Evolutionary conservation across 805 yeast genomes (phyloP).

Genomic region (Cyberlindnera xishuangbannaensis): DNA sequence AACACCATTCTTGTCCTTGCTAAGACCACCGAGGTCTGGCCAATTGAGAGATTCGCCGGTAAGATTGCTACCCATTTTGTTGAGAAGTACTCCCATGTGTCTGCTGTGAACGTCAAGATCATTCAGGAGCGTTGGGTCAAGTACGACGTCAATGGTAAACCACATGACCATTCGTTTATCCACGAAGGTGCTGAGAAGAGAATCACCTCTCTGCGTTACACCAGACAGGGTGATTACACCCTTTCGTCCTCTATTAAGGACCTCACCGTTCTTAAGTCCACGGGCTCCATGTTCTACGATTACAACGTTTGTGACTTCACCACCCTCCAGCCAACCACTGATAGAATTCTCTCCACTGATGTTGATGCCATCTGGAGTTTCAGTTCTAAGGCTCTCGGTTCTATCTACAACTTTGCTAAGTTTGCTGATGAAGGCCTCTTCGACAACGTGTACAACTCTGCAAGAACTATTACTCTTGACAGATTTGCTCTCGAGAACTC

Average conservation of each 20-base stretch:
- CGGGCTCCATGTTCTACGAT: slow-evolving; percentile 91
- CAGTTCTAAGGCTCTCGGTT: slow-evolving; percentile 43
- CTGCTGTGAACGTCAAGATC: slow-evolving; percentile 62
- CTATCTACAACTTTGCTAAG: slow-evolving; percentile 42
- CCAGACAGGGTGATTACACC: slow-evolving; percentile 46
- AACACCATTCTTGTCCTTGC: slow-evolving; percentile 84
- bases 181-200: slow-evolving; percentile 83
- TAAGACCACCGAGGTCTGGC: slow-evolving; percentile 78
- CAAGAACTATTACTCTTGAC: slow-evolving; percentile 64
- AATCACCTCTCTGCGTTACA: slow-evolving; percentile 47
- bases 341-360: slow-evolving; percentile 85
- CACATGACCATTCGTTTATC: slow-evolving; percentile 78
- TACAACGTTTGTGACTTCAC: slow-evolving; percentile 85
- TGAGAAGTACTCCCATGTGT: slow-evolving; percentile 68
- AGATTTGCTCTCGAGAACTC: slow-evolving; percentile 82
- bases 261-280: slow-evolving; percentile 80
- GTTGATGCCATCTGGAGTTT: slow-evolving; percentile 70
- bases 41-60: slow-evolving; percentile 86
- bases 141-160: slow-evolving; percentile 63
- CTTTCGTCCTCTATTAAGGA: slow-evolving; percentile 70
- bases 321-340: slow-evolving; percentile 74
- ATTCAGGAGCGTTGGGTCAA: slow-evolving; percentile 78
- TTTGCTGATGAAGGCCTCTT: slow-evolving; percentile 58
- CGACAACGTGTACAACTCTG: slow-evolving; percentile 56
- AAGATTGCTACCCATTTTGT: slow-evolving; percentile 79